Percentiles rank a stretch among this genome's conserved stretches.
phyloP scores from a whole-genome alignment of 2,329 filamentous ascomycete genomes.

The Xylaria sp. region DNA sequence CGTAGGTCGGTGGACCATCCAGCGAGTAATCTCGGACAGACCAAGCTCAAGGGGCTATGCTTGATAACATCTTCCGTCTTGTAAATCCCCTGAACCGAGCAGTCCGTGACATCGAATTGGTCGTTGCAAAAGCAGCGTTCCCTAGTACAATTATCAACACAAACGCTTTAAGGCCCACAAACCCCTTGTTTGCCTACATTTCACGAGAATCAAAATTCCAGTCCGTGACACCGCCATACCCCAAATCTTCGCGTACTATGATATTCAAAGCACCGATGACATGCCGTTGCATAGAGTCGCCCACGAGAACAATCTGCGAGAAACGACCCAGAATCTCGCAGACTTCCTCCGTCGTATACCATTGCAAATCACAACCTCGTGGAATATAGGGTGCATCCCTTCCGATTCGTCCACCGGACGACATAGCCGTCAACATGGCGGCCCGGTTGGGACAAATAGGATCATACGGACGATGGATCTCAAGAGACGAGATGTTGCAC shows the following conservation, averaged over 20 bases:
- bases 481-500: constrained; percentile 42
- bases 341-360: constrained; percentile 41
- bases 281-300: constrained; percentile 46
- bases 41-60: constrained; percentile 39
- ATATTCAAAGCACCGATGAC: constrained; percentile 44
- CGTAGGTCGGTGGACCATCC: constrained; percentile 27
- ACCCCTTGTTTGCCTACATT: constrained; percentile 27
- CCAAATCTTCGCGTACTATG: constrained; percentile 40
- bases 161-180: not conserved
- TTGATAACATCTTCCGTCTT: constrained; percentile 40
- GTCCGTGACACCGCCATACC: constrained; percentile 44
- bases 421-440: constrained; percentile 38
- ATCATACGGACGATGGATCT: constrained; percentile 36
- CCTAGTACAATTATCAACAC: constrained; percentile 24
- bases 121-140: constrained; percentile 44
- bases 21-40: constrained; percentile 34
- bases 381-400: constrained; percentile 42
- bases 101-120: constrained; percentile 45
- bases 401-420: constrained; percentile 41
- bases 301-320: constrained; percentile 42
- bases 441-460: constrained; percentile 33
- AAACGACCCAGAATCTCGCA: constrained; percentile 42
- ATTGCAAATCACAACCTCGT: constrained; percentile 42
- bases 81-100: constrained; percentile 45
- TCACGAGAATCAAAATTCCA: constrained; percentile 45